phyloP scores from a whole-genome alignment of 352 stramenopile genomes.

The Phytopythium ostracodes region DNA sequence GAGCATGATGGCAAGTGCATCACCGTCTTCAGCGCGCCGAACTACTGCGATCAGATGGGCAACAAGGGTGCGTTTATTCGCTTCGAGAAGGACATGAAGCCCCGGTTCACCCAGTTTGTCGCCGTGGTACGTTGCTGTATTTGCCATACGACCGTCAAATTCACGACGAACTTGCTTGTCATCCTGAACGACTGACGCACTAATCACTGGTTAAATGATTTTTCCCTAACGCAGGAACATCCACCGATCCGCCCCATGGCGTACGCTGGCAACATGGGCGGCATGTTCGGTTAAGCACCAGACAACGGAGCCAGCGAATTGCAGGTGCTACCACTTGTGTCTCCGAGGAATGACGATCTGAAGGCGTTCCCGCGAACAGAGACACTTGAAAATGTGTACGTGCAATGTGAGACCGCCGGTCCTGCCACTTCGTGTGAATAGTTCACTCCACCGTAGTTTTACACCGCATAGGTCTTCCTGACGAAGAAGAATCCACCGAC shows the following conservation, averaged over 20 bases:
- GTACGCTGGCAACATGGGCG: conserved; percentile 89
- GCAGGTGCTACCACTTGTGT: not conserved
- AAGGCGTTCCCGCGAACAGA: not conserved
- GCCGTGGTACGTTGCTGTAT: conserved; percentile 66
- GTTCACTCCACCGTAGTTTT: conserved; percentile 2
- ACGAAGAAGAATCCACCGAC: not conserved
- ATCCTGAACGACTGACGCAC: not conserved
- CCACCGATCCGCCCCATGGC: conserved; percentile 87
- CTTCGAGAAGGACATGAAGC: conserved; percentile 95
- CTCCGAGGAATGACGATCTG: not conserved
- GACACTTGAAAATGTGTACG: not conserved
- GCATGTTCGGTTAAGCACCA: conserved; percentile 74
- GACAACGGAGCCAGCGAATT: not conserved
- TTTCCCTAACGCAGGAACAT: conserved; percentile 74
- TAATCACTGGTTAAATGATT: no score
- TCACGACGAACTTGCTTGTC: not conserved
- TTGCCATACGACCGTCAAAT: not conserved
- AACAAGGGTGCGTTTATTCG: conserved; percentile 99
- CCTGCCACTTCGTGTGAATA: not conserved
- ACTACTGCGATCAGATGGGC: conserved; percentile 99
- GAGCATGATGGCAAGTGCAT: conserved; percentile 99
- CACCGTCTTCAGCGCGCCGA: conserved; percentile 99
- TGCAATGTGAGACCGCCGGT: not conserved
- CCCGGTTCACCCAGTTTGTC: conserved; percentile 95
- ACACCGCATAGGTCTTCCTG: not conserved